Evolutionary conservation across 768 basidiomycete genomes (phyloP), one percentile per base, ranked within the genome.

Genomic region (Mycena maculata): DNA sequence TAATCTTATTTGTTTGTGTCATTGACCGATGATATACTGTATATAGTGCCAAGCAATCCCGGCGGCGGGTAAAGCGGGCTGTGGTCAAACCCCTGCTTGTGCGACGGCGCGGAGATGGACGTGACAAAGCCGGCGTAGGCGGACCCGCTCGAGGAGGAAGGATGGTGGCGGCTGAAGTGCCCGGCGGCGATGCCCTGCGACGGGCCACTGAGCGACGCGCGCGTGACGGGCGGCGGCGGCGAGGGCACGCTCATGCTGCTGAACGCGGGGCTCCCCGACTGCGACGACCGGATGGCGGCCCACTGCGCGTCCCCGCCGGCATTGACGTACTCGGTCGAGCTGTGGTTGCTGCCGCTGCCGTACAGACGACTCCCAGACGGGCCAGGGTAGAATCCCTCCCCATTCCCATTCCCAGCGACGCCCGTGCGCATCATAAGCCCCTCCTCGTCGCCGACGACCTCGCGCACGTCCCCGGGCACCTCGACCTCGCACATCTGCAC

Each of bases 1-100:
- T n/a, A n/a, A n/a, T n/a, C n/a, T n/a, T n/a, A n/a, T n/a, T n/a
- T n/a, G n/a, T n/a, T n/a, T n/a, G n/a, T n/a, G n/a, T n/a, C n/a
- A n/a, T n/a, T n/a, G n/a, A n/a, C n/a, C n/a, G n/a, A n/a, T n/a
- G n/a, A n/a, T n/a, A n/a, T n/a, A n/a, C n/a, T n/a, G n/a, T n/a
- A 59, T 39, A 55, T 62, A 45, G 38, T 9, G 54, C 27, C 55
- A 45, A 62, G 57, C 38, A 5, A 30, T 25, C 38, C 27, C 50
- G 18, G 39, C 38, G 2, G 75, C 0, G 85, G 81, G 71, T 87
- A 90, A 49, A 90, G 75, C 58, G 81, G 67, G 1, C 78, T 66
- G 72, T 90, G 86, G 77, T 92, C 91, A 59, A 92, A 92, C 12
- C 81, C 81, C 50, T 86, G 85, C 76, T 90, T 88, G 72, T 90